A percentile compares a stretch with the other conserved stretches of the same genome.
Conservation (phyloP, 495 filamentous ascomycete species). For the Articulospora tetracladia region DNA sequence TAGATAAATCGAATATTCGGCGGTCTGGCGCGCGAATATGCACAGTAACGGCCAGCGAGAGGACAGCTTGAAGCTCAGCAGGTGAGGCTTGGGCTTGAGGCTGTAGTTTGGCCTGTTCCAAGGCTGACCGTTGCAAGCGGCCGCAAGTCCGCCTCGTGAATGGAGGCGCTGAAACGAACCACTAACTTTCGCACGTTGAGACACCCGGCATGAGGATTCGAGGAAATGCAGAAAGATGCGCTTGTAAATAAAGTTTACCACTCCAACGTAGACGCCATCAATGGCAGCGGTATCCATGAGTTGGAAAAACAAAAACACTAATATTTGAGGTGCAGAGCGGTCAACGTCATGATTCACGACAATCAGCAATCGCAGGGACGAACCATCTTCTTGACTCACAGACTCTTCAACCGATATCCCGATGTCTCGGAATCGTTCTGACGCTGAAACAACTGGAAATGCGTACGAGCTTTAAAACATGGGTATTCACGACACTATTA, state of each 20-base stretch:
- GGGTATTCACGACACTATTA: too few species aligned
- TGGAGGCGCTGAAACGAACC: background rate
- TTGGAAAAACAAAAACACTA: too few species aligned
- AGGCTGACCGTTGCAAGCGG: background rate
- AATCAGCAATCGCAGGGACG: background rate
- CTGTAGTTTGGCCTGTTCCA: background rate
- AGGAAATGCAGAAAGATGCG: background rate
- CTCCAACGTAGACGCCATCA: too few species aligned
- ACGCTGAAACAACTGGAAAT: too few species aligned
- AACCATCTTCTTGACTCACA: background rate
- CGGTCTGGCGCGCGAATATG: background rate
- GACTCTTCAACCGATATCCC: background rate
- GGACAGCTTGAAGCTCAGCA: conserved; percentile 7
- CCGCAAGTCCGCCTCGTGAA: background rate
- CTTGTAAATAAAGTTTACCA: too few species aligned
- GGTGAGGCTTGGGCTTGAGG: background rate
- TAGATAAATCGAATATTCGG: background rate
- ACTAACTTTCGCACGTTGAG: background rate
- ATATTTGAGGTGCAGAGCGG: background rate
- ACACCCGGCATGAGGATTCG: background rate
- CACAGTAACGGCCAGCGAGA: background rate
- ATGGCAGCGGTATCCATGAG: too few species aligned
- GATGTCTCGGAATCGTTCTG: too few species aligned
- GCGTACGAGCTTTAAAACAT: too few species aligned
- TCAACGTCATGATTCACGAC: background rate